These are phyloP conservation scores for Kuraishia floccosa DNA, from an alignment of 805 yeast species.

Conservation along the genomic window DNA sequence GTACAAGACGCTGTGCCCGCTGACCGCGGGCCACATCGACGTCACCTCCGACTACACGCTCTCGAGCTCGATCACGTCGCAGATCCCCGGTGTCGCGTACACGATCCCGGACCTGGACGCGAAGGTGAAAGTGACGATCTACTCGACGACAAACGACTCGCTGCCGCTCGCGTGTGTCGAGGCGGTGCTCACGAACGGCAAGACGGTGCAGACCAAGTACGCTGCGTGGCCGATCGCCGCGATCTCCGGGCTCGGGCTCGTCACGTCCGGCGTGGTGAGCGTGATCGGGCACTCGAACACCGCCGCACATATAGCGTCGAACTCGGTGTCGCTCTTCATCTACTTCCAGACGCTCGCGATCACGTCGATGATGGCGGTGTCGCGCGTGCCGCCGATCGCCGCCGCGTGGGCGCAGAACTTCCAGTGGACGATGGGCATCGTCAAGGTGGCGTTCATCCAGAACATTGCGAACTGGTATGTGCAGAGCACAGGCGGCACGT, in stretches of 20 bases:
- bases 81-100: constrained; percentile 77
- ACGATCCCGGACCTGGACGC: constrained; percentile 94
- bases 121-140: constrained; percentile 64
- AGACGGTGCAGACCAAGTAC: constrained; percentile 85
- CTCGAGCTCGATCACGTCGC: constrained; percentile 24
- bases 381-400: constrained; percentile 89
- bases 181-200: constrained; percentile 77
- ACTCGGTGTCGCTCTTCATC: constrained; percentile 82
- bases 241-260: constrained; percentile 75
- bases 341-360: constrained; percentile 92
- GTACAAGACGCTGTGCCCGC: constrained; percentile 61
- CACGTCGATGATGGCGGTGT: constrained; percentile 91
- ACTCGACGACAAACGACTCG: constrained; percentile 25
- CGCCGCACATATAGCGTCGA: constrained; percentile 96
- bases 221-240: constrained; percentile 97
- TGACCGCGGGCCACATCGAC: constrained; percentile 79
- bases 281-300: constrained; percentile 84
- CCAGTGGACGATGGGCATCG: constrained; percentile 92
- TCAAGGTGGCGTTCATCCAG: constrained; percentile 69
- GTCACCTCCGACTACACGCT: constrained; percentile 39
- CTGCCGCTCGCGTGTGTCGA: constrained; percentile 81
- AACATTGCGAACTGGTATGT: constrained; percentile 85
- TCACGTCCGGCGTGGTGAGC: constrained; percentile 80
- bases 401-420: constrained; percentile 98
- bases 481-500: constrained; percentile 86